Conservation (phyloP, 768 basidiomycete genomes). For the Lactarius psammicola region DNA sequence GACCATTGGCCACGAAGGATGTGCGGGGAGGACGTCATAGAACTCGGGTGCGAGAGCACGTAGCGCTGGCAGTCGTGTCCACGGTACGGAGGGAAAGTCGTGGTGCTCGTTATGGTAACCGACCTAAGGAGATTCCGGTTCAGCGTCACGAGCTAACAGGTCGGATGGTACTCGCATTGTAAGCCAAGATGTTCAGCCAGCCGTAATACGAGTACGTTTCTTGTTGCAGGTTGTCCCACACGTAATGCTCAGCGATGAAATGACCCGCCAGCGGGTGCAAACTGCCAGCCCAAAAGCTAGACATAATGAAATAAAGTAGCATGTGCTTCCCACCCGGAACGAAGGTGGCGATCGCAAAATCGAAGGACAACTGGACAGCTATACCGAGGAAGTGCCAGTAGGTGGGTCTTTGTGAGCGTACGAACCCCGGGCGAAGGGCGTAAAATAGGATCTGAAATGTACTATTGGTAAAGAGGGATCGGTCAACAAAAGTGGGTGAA, state of each 20-base stretch:
- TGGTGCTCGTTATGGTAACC: slow-evolving; percentile 99
- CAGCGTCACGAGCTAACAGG: slow-evolving; percentile 5
- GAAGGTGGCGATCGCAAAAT: slow-evolving; percentile 59
- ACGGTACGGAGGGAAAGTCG: slow-evolving; percentile 94
- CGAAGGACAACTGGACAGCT: slow-evolving; percentile 62
- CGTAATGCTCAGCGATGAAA: slow-evolving; percentile 96
- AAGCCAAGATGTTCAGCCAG: slow-evolving; percentile 81
- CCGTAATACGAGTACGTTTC: slow-evolving; percentile 99
- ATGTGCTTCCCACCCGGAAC: slow-evolving; percentile 45
- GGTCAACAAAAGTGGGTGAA: not conserved
- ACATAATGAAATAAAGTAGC: slow-evolving; percentile 79
- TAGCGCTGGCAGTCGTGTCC: slow-evolving; percentile 88
- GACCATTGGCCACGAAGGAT: slow-evolving; percentile 94
- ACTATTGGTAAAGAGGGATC: slow-evolving; percentile 42
- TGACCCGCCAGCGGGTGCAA: slow-evolving; percentile 95
- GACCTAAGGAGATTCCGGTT: slow-evolving; percentile 51
- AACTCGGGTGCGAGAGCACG: slow-evolving; percentile 85
- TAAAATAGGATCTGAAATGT: slow-evolving; percentile 99
- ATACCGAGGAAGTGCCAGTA: slow-evolving; percentile 86
- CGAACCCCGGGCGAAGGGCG: slow-evolving; percentile 91
- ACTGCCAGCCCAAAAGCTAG: slow-evolving; percentile 95
- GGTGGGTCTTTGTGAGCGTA: slow-evolving; percentile 78
- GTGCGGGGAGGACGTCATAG: slow-evolving; percentile 84
- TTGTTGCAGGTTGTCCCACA: slow-evolving; percentile 89
- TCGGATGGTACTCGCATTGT: slow-evolving; percentile 66